These are phyloP conservation scores for Raffaelea arxii DNA, from an alignment of 2,329 filamentous ascomycete species.

Conservation along the genomic window DNA sequence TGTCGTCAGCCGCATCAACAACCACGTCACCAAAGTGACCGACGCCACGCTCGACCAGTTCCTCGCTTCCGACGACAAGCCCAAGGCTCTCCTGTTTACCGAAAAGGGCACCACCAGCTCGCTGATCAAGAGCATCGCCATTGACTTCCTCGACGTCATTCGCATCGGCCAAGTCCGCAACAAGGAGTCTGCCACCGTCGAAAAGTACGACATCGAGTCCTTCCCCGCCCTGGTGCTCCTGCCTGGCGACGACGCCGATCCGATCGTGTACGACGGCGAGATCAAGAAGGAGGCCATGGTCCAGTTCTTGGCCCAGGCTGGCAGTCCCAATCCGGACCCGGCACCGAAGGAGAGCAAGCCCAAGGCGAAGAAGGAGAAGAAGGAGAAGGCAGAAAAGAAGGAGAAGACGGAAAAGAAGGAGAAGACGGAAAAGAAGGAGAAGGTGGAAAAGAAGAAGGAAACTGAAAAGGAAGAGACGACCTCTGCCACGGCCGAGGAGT, in stretches of 20 bases:
- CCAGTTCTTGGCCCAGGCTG: conserved; percentile 71
- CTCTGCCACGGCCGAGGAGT: conserved; percentile 8
- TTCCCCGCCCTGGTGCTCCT: conserved; percentile 78
- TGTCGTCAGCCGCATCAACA: conserved; percentile 79
- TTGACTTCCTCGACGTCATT: conserved; percentile 79
- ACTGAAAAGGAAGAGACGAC: conserved; percentile 12
- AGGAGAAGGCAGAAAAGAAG: conserved; percentile 35
- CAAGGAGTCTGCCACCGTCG: conserved; percentile 64
- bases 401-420: conserved; percentile 28
- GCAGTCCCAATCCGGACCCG: conserved; percentile 69
- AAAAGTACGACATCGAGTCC: conserved; percentile 64
- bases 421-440: conserved; percentile 31
- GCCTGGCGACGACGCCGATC: conserved; percentile 58
- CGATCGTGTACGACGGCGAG: conserved; percentile 68
- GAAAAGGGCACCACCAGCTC: conserved; percentile 85
- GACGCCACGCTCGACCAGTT: conserved; percentile 74
- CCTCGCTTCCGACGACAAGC: conserved; percentile 57
- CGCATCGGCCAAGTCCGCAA: conserved; percentile 72
- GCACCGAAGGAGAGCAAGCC: conserved; percentile 30
- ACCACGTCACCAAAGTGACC: conserved; percentile 73
- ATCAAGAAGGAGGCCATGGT: conserved; percentile 77
- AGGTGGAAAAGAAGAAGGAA: conserved; percentile 12
- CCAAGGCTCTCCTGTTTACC: conserved; percentile 87
- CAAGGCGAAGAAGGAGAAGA: conserved; percentile 16
- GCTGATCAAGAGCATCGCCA: conserved; percentile 72